Evolutionary conservation across 208 protist genomes (phyloP).

Genomic region (Wallacemonas sp.): DNA sequence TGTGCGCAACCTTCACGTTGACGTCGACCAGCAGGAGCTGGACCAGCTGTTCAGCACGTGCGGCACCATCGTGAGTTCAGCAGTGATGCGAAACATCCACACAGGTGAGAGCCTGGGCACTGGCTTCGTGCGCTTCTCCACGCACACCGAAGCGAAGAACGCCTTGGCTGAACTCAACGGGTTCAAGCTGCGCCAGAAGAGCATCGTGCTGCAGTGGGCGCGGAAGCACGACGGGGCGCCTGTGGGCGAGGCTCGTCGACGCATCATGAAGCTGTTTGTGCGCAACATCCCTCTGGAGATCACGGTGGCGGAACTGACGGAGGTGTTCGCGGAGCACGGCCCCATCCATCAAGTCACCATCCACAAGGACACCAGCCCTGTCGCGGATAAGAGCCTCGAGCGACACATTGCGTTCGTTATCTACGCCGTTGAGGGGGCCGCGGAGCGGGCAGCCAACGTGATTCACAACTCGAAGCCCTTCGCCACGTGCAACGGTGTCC

Average conservation of each 20-base stretch:
- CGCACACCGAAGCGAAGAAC: slow-evolving; percentile 26
- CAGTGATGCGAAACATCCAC: slow-evolving; percentile 74
- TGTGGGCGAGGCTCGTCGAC: slow-evolving; percentile 30
- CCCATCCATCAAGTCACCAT: slow-evolving; percentile 24
- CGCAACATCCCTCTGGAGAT: slow-evolving; percentile 43
- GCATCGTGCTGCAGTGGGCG: slow-evolving; percentile 40
- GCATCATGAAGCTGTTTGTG: slow-evolving; percentile 54
- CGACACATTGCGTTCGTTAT: slow-evolving; percentile 42
- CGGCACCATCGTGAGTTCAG: slow-evolving; percentile 46
- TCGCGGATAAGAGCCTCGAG: slow-evolving; percentile 12
- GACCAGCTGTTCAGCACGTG: slow-evolving; percentile 34
- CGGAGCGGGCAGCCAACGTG: slow-evolving; percentile 49
- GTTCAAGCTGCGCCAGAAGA: neutral
- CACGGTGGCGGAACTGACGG: slow-evolving; percentile 10
- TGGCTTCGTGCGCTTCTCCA: slow-evolving; percentile 62
- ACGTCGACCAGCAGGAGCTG: slow-evolving; percentile 34
- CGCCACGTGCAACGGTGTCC: slow-evolving; percentile 46
- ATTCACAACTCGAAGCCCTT: slow-evolving; percentile 82
- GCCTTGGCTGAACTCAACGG: slow-evolving; percentile 28
- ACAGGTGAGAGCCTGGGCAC: slow-evolving; percentile 61
- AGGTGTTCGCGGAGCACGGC: slow-evolving; percentile 16
- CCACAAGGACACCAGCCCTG: slow-evolving; percentile 50
- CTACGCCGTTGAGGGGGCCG: slow-evolving; percentile 38
- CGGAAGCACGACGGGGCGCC: slow-evolving; percentile 38
- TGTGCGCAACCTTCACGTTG: slow-evolving; percentile 37